These are phyloP conservation scores for Curvularia spicifera DNA, from an alignment of 2,329 filamentous ascomycete genomes.

Conservation along the genomic window DNA sequence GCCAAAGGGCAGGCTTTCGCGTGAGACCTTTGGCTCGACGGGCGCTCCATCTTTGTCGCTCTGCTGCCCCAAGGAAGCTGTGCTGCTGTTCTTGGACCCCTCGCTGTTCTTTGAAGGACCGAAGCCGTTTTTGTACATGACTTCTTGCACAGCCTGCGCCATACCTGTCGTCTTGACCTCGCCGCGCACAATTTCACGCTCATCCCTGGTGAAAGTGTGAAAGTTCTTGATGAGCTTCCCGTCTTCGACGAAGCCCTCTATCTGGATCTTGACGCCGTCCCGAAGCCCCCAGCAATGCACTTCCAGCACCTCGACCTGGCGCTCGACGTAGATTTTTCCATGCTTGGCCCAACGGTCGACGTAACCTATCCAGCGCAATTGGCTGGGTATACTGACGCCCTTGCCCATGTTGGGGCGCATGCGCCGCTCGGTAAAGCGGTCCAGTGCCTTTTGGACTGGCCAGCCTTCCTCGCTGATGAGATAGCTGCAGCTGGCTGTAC, in stretches of 20 bases:
- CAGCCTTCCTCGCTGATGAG: conserved; percentile 85
- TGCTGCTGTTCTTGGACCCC: conserved; percentile 30
- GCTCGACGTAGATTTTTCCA: conserved; percentile 80
- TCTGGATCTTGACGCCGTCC: conserved; percentile 83
- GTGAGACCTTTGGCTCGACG: conserved; percentile 23
- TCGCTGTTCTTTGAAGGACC: conserved; percentile 33
- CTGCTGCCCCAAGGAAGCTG: conserved; percentile 25
- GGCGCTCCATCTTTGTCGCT: conserved; percentile 26
- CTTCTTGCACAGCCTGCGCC: conserved; percentile 54
- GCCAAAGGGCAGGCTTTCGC: conserved; percentile 58
- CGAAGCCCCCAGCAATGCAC: conserved; percentile 88
- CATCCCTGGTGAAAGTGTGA: conserved; percentile 77
- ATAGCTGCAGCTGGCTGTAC: conserved; percentile 86
- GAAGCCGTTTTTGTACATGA: conserved; percentile 51
- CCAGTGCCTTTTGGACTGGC: conserved; percentile 67
- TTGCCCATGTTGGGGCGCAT: conserved; percentile 90
- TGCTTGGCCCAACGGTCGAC: conserved; percentile 83
- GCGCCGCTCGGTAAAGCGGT: conserved; percentile 76
- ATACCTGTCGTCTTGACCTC: conserved; percentile 53
- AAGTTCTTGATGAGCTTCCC: conserved; percentile 84
- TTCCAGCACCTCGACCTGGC: conserved; percentile 83
- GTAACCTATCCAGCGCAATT: conserved; percentile 85
- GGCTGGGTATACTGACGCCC: conserved; percentile 91
- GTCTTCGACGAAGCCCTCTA: conserved; percentile 87
- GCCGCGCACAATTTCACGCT: conserved; percentile 72